phyloP scores from a whole-genome alignment of 306 rosid species.

The Prunus dulcis region DNA sequence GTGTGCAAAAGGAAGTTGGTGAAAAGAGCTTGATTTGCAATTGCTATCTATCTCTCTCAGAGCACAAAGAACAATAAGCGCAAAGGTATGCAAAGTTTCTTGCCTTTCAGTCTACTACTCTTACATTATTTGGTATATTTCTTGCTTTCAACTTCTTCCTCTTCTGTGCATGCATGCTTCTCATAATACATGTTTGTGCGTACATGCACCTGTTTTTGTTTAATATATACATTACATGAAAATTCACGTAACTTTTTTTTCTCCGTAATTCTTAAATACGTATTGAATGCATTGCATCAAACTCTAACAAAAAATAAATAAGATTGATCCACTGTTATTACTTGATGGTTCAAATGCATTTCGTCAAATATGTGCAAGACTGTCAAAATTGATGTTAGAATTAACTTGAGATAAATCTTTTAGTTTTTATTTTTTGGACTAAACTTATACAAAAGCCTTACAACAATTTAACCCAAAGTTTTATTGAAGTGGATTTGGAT shows the following conservation, averaged over 20 bases:
- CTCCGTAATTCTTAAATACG: too few species aligned
- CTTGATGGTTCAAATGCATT: too few species aligned
- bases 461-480: too few species aligned
- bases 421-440: rapidly evolving
- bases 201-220: too few species aligned
- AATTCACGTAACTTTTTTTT: not conserved
- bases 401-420: too few species aligned
- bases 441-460: too few species aligned
- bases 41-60: not conserved
- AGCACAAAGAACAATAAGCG: not conserved
- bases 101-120: not conserved
- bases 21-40: not conserved
- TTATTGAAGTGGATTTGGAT: too few species aligned
- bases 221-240: not conserved
- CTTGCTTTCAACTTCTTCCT: not conserved
- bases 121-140: not conserved
- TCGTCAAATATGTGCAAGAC: too few species aligned
- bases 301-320: too few species aligned
- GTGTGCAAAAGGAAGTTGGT: not conserved
- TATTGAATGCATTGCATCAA: too few species aligned
- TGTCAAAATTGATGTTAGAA: too few species aligned
- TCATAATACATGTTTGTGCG: not conserved
- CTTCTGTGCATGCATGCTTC: not conserved
- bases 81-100: not conserved
- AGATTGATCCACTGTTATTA: too few species aligned